phyloP scores from a whole-genome alignment of 1,139 yeast genomes.

The Debaryomyces udenii region DNA sequence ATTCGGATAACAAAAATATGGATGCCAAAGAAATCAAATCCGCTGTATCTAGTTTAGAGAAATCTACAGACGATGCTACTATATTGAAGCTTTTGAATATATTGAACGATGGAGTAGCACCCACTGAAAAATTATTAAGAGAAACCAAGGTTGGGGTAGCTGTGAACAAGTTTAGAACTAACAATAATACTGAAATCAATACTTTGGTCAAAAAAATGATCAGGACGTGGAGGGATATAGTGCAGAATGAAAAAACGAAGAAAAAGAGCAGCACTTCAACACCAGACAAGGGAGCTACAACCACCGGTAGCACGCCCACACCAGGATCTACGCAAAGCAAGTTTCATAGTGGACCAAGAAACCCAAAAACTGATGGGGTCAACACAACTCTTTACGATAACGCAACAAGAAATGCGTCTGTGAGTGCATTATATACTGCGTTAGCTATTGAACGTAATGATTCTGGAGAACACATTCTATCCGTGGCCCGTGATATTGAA shows the following conservation, averaged over 20 bases:
- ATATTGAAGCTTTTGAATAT: constrained; percentile 67
- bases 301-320: constrained; percentile 14
- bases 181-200: constrained; percentile 65
- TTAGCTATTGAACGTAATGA: constrained; percentile 77
- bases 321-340: constrained; percentile 28
- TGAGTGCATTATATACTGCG: constrained; percentile 84
- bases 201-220: constrained; percentile 80
- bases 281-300: constrained; percentile 11
- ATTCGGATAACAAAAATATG: constrained; percentile 38
- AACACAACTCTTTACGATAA: constrained; percentile 69
- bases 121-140: constrained; percentile 81
- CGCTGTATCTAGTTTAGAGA: constrained; percentile 72
- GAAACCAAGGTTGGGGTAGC: constrained; percentile 98
- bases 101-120: constrained; percentile 73
- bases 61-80: constrained; percentile 67
- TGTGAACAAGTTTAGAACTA: constrained; percentile 83
- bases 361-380: constrained; percentile 79
- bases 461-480: constrained; percentile 54
- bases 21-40: constrained; percentile 75
- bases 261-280: constrained; percentile 27
- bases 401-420: constrained; percentile 80
- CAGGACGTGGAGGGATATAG: constrained; percentile 87
- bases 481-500: constrained; percentile 74
- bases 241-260: constrained; percentile 68
- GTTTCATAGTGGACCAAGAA: constrained; percentile 58